A percentile compares a stretch with the other conserved stretches of the same genome.
phyloP scores from a whole-genome alignment of 169 alveolate genomes.

The Cryptosporidium sp. region DNA sequence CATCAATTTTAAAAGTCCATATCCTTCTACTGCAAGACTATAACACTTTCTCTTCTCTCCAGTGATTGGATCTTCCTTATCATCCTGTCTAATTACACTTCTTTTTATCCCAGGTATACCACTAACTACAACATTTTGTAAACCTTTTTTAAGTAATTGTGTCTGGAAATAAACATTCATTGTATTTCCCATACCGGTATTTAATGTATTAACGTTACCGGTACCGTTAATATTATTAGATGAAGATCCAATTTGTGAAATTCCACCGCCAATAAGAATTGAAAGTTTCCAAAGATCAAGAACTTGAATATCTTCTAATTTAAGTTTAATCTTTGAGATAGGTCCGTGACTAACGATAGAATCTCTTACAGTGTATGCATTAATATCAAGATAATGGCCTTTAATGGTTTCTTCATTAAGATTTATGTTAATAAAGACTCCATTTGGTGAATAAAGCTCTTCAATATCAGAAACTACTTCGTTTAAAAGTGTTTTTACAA shows the following conservation, averaged over 20 bases:
- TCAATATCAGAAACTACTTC: conserved; percentile 88
- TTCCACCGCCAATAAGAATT: conserved; percentile 74
- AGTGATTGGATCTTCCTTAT: conserved; percentile 28
- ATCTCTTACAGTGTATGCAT: conserved; percentile 86
- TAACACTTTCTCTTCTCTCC: conserved; percentile 62
- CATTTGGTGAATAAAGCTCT: conserved; percentile 92
- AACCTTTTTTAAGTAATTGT: conserved; percentile 80
- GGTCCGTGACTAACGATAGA: conserved; percentile 86
- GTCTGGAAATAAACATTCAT: conserved; percentile 85
- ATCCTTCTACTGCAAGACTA: conserved; percentile 94
- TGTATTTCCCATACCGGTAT: conserved; percentile 86
- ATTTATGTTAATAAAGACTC: conserved; percentile 90
- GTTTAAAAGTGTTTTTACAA: conserved; percentile 83
- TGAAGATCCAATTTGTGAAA: not conserved
- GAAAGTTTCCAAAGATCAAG: conserved; percentile 72
- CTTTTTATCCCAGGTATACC: conserved; percentile 82
- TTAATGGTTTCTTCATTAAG: conserved; percentile 88
- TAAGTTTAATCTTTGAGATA: conserved; percentile 87
- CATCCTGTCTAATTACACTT: conserved; percentile 81
- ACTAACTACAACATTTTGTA: conserved; percentile 77
- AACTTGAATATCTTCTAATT: conserved; percentile 79
- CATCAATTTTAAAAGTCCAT: conserved; percentile 93
- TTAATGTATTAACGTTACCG: not conserved
- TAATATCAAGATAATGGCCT: conserved; percentile 87
- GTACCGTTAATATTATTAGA: not conserved